These are phyloP conservation scores for Coccomyxa subellipsoidea DNA, from an alignment of 163 green algal species.

Conservation along the genomic window DNA sequence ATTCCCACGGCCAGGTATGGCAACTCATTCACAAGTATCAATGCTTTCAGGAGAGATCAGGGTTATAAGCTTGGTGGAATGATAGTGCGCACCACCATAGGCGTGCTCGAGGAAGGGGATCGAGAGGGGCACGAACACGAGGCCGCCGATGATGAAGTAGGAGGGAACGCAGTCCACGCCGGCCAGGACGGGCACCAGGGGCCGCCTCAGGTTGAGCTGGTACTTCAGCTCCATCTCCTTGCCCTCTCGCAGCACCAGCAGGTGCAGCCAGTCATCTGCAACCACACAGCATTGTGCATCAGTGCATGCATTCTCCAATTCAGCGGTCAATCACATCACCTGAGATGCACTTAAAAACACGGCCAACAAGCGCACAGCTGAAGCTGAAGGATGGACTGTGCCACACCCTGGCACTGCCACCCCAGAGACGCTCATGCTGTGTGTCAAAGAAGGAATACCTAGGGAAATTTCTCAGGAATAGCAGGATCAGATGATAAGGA, in stretches of 20 bases:
- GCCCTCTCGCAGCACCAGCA: conserved; percentile 58
- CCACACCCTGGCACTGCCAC: too few relatives aligned
- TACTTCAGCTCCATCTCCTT: conserved; percentile 37
- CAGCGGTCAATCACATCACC: neutral
- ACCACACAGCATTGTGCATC: neutral
- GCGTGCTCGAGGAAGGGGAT: conserved; percentile 75
- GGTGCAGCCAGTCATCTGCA: conserved; percentile 23
- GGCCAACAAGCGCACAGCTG: too few relatives aligned
- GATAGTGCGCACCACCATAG: conserved; percentile 30
- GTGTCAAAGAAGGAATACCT: too few relatives aligned
- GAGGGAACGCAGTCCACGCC: conserved; percentile 56
- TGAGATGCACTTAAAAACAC: neutral
- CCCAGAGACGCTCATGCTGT: too few relatives aligned
- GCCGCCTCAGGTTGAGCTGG: conserved; percentile 48
- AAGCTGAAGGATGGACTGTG: too few relatives aligned
- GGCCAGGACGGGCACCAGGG: conserved; percentile 79
- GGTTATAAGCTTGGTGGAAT: neutral
- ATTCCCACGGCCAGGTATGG: too few relatives aligned
- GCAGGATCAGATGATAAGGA: too few relatives aligned
- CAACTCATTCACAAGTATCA: too few relatives aligned
- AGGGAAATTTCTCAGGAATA: too few relatives aligned
- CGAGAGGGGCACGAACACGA: conserved; percentile 85
- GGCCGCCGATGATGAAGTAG: conserved; percentile 89
- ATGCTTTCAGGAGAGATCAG: neutral
- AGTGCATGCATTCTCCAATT: neutral